These are phyloP conservation scores for Passalora sequoiae DNA, from an alignment of 2,329 filamentous ascomycete genomes.

Conservation along the genomic window DNA sequence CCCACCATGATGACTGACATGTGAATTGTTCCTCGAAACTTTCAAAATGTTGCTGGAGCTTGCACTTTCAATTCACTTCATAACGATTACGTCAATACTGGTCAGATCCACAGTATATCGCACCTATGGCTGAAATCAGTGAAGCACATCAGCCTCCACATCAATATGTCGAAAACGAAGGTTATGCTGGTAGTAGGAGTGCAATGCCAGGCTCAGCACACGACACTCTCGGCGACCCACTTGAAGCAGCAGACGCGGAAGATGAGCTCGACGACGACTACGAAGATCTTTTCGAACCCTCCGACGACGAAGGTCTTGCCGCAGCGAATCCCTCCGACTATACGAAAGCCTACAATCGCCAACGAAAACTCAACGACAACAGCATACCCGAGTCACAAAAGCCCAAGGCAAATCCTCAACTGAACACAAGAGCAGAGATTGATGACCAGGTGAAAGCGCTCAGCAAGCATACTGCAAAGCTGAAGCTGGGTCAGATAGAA, in stretches of 20 bases:
- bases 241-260: conserved; percentile 10
- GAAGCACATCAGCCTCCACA: conserved; percentile 25
- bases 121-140: conserved; percentile 15
- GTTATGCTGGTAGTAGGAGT: conserved; percentile 27
- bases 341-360: conserved; percentile 84
- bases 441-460: conserved; percentile 87
- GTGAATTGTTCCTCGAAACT: too few relatives aligned
- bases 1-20: too few relatives aligned
- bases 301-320: conserved; percentile 55
- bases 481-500: conserved; percentile 64
- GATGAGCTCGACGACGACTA: conserved; percentile 41
- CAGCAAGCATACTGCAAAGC: conserved; percentile 77
- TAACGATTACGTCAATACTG: too few relatives aligned
- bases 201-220: conserved; percentile 28
- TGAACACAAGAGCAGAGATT: conserved; percentile 72
- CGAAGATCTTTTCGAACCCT: conserved; percentile 49
- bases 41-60: too few relatives aligned
- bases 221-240: conserved; percentile 11
- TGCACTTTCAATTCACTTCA: too few relatives aligned
- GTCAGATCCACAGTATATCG: too few relatives aligned
- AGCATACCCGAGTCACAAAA: conserved; percentile 48
- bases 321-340: conserved; percentile 61
- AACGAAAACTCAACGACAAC: conserved; percentile 60
- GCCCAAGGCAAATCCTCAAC: conserved; percentile 69
- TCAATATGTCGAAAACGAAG: conserved; percentile 31